Base-by-base conservation (phyloP, 495 filamentous ascomycete species). In the Talaromyces thailandensis region DNA sequence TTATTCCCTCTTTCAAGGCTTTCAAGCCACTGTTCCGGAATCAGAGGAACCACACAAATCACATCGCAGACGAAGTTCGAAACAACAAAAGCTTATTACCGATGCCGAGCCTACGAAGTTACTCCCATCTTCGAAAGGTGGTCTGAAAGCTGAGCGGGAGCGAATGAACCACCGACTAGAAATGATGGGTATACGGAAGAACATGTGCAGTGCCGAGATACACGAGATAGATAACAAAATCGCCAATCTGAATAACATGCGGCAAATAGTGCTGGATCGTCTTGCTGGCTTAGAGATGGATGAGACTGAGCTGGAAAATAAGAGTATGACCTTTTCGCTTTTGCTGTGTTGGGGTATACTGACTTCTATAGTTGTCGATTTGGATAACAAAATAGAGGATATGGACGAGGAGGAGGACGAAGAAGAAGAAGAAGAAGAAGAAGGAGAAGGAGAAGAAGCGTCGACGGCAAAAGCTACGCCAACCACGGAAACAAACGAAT, bases 201-300 rank as follows among this genome's bases (percentile, higher is more conserved):
- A 96, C 65, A 96, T 99, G 94, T 92, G 92, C 69, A 93, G 91
- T 67, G 85, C 90, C 62, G 94, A 99, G 72, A 98, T 99, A 55
- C 86, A 85, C 48, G 94, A 99, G 70, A 96, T 99, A 57, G 94
- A 99, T 71, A 92, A 87, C 74, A 99, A 98, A 74, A 91, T 99
- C 43, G 82, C 92, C 32, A 99, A 98, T 71, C 77, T 98, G 59
- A 88, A 92, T 66, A 90, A 84, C 60, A 98, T 96, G 91, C 88
- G 94, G 66, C 88, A 88, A 73, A 96, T 98, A 62, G 88, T 98
- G 23, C 71, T 99, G 40, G 93, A 96, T 60, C 83, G 95, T 66
- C 74, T 99, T 65, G 93, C 92, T 4, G 84, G 80, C n/a, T 75
- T 99, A 68, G 94, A 99, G 75, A 85, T 90, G 75, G 92, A 98